These are phyloP conservation scores for Helicostylum pulchrum DNA, from an alignment of 192 early-diverging fungal genomes.

Conservation along the genomic window DNA sequence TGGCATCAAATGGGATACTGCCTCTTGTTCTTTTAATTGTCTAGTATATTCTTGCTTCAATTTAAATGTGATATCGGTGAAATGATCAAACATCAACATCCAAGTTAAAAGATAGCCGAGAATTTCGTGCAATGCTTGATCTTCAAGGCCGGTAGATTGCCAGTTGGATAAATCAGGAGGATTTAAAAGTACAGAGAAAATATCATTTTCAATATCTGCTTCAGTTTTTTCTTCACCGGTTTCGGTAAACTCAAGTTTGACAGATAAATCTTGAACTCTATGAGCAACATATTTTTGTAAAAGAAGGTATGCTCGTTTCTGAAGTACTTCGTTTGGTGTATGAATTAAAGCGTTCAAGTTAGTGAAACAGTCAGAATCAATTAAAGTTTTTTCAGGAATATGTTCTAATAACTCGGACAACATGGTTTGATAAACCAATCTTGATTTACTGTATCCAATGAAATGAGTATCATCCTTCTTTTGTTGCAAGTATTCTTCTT, in stretches of 20 bases:
- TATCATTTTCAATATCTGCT: slow-evolving; percentile 8
- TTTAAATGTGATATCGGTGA: slow-evolving; percentile 70
- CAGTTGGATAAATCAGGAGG: slow-evolving; percentile 20
- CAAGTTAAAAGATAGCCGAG: slow-evolving; percentile 71
- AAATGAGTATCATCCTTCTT: neutral
- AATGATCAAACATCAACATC: slow-evolving; percentile 74
- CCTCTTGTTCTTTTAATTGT: slow-evolving; percentile 54
- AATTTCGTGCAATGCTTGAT: slow-evolving; percentile 36
- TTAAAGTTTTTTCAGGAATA: slow-evolving; percentile 23
- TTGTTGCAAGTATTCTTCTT: slow-evolving; percentile 6
- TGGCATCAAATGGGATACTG: slow-evolving; percentile 53
- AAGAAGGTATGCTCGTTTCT: slow-evolving; percentile 38
- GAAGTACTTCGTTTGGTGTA: slow-evolving; percentile 36
- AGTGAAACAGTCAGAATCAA: slow-evolving; percentile 1
- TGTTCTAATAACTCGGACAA: slow-evolving; percentile 17
- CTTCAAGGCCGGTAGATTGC: slow-evolving; percentile 20
- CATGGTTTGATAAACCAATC: slow-evolving; percentile 23
- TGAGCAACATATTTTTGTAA: slow-evolving; percentile 24
- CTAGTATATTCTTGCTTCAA: slow-evolving; percentile 51
- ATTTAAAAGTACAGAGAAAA: neutral
- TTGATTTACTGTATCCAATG: slow-evolving; percentile 3
- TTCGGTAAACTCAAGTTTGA: slow-evolving; percentile 36
- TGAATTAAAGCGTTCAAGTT: slow-evolving; percentile 17
- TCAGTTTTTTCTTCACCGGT: slow-evolving; percentile 6
- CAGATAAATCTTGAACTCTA: slow-evolving; percentile 29